A percentile compares a stretch with the other conserved stretches of the same genome.
phyloP scores from a whole-genome alignment of 257 asterid species.

The Rubia yunnanensis region DNA sequence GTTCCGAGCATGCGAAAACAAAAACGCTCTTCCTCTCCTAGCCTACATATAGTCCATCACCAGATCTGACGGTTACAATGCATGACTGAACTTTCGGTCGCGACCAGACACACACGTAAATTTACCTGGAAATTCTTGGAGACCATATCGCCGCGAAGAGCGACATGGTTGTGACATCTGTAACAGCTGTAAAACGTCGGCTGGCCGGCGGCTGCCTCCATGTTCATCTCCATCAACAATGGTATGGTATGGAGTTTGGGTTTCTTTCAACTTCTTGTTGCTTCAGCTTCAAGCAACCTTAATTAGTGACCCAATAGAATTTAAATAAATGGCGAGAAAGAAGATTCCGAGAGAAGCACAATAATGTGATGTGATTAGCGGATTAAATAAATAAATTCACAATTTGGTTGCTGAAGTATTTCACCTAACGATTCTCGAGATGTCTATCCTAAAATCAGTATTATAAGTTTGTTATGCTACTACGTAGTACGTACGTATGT shows the following conservation, averaged over 20 bases:
- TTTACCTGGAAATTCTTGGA: conserved; percentile 50
- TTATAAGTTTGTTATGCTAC: too few species aligned
- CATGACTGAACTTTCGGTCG: too few species aligned
- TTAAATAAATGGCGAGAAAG: neutral
- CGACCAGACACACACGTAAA: too few species aligned
- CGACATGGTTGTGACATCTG: conserved; percentile 53
- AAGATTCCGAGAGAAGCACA: too few species aligned
- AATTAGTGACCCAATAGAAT: neutral
- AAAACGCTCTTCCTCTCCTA: conserved; percentile 41
- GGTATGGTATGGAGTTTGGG: neutral
- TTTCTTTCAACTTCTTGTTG: neutral
- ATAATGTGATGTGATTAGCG: neutral
- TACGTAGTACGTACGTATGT: too few species aligned
- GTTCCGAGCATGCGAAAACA: conserved; percentile 42
- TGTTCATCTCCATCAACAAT: neutral
- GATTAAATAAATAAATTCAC: neutral
- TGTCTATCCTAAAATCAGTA: too few species aligned
- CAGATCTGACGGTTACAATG: too few species aligned
- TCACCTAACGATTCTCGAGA: too few species aligned
- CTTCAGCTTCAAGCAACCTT: neutral
- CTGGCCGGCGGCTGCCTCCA: conserved; percentile 21
- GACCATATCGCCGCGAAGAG: conserved; percentile 55
- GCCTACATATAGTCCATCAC: neutral
- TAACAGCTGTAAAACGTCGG: conserved; percentile 55
- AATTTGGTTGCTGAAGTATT: neutral